phyloP scores from a whole-genome alignment of 805 yeast species.

The Suhomyces xylopsoci region DNA sequence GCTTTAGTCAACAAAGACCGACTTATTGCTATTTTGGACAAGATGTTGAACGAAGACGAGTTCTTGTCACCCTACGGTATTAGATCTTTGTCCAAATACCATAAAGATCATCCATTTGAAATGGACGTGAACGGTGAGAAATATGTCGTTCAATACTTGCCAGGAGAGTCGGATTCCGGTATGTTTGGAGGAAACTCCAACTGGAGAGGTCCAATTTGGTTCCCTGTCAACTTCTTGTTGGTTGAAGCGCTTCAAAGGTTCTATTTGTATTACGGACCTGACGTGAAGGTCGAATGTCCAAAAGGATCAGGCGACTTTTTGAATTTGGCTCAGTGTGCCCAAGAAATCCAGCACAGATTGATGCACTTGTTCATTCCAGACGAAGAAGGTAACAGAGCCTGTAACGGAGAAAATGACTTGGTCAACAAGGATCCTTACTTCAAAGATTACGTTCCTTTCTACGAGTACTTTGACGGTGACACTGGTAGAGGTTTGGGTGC shows the following conservation, averaged over 20 bases:
- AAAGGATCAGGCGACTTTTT: conserved; percentile 72
- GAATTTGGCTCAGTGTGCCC: conserved; percentile 87
- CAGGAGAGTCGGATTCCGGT: conserved; percentile 90
- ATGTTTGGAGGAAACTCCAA: conserved; percentile 95
- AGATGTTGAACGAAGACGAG: conserved; percentile 84
- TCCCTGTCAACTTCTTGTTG: conserved; percentile 82
- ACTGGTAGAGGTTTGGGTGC: conserved; percentile 93
- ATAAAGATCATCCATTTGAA: conserved; percentile 76
- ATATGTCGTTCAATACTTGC: conserved; percentile 69
- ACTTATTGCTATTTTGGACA: conserved; percentile 65
- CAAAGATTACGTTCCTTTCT: conserved; percentile 73
- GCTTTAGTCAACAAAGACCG: conserved; percentile 82
- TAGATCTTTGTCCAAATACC: conserved; percentile 83
- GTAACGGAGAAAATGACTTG: conserved; percentile 62
- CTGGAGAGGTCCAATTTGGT: conserved; percentile 98
- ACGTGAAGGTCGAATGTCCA: conserved; percentile 83
- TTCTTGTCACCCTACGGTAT: conserved; percentile 83
- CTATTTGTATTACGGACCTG: conserved; percentile 83
- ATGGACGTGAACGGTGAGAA: conserved; percentile 78
- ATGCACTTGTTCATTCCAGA: conserved; percentile 73
- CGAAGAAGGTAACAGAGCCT: conserved; percentile 65
- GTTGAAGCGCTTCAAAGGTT: conserved; percentile 87
- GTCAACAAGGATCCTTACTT: conserved; percentile 64
- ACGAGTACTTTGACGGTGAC: conserved; percentile 91
- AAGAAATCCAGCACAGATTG: conserved; percentile 81